Evolutionary conservation across 2,329 filamentous ascomycete genomes (phyloP), one percentile per base, ranked within the genome.

Genomic region (Keithomyces neogunnii): DNA sequence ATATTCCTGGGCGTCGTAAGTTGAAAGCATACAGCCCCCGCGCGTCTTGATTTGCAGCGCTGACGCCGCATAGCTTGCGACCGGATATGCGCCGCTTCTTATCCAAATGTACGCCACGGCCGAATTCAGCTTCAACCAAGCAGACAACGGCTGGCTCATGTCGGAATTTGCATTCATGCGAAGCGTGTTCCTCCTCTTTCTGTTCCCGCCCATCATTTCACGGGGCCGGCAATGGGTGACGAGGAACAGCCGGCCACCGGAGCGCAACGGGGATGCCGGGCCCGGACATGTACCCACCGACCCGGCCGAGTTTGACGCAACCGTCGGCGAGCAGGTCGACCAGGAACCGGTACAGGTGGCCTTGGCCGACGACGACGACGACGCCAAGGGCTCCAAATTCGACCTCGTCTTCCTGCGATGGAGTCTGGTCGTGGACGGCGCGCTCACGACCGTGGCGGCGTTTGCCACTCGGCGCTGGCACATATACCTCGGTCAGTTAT

Each of bases 391-490:
- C 0, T 79, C 75, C 45, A 72, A 68, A 0, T 89, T 89, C 59
- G 85, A 89, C 54, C 71, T 89, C 1, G 72, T 82, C 36, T 88
- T 87, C 58, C 71, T 85, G 3, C 74, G 81, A 3, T 85, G 78
- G 70, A 86, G 81, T 53, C 69, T 88, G 3, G 64, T 88, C 0
- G 69, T 82, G 0, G 85, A 89, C 58, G 83, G 83, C 0, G 59
- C 79, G 0, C 67, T 89, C 28, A 89, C 85, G 0, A 78, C 78
- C 2, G 69, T 81, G 1, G 78, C 82, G 0, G 78, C 80, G 0
- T 83, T 87, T 55, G 81, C 83, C 0, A 80, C 76, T 0, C 53
- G 78, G 46, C 74, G 76, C 1, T 88, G 83, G 82, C 84, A 89
- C 57, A 80, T 88, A 45, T 88, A 86, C 59, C 65, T 86, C 0